A percentile compares a stretch with the other conserved stretches of the same genome.
phyloP scores from a whole-genome alignment of 2,329 filamentous ascomycete genomes.

The Leptographium lundbergii region DNA sequence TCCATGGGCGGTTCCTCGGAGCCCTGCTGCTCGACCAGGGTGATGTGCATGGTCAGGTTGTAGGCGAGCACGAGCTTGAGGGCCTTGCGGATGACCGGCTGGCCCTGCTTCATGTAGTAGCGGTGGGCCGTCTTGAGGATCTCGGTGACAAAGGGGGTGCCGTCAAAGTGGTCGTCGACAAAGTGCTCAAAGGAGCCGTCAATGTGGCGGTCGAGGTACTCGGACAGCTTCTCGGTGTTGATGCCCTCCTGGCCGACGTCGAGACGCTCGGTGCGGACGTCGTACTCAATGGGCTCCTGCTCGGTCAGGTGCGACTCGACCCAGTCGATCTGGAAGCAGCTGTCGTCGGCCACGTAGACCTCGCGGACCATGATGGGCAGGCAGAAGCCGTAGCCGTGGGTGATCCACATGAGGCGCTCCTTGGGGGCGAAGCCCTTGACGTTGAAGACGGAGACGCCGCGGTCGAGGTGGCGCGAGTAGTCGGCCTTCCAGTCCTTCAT shows the following conservation, averaged over 20 bases:
- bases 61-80: slow-evolving; percentile 91
- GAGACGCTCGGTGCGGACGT: slow-evolving; percentile 76
- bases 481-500: slow-evolving; percentile 99
- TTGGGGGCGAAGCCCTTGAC: slow-evolving; percentile 71
- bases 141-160: slow-evolving; percentile 87
- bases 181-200: slow-evolving; percentile 86
- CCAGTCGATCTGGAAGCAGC: slow-evolving; percentile 91
- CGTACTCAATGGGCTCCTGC: slow-evolving; percentile 66
- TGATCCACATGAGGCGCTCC: slow-evolving; percentile 73
- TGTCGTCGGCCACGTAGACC: slow-evolving; percentile 82
- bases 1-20: slow-evolving; percentile 63
- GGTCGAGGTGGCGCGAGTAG: slow-evolving; percentile 78
- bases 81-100: slow-evolving; percentile 85
- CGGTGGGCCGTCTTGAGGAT: slow-evolving; percentile 93
- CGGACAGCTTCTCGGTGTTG: slow-evolving; percentile 65
- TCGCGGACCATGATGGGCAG: slow-evolving; percentile 88
- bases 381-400: slow-evolving; percentile 88
- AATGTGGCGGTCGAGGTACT: slow-evolving; percentile 92
- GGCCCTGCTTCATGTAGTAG: slow-evolving; percentile 79
- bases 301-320: slow-evolving; percentile 60
- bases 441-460: slow-evolving; percentile 83
- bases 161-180: slow-evolving; percentile 91
- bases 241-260: slow-evolving; percentile 85
- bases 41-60: slow-evolving; percentile 89
- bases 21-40: slow-evolving; percentile 81